Percentiles rank a stretch among this genome's conserved stretches.
phyloP scores from a whole-genome alignment of 2,329 filamentous ascomycete genomes.

The Thelonectria rubi region DNA sequence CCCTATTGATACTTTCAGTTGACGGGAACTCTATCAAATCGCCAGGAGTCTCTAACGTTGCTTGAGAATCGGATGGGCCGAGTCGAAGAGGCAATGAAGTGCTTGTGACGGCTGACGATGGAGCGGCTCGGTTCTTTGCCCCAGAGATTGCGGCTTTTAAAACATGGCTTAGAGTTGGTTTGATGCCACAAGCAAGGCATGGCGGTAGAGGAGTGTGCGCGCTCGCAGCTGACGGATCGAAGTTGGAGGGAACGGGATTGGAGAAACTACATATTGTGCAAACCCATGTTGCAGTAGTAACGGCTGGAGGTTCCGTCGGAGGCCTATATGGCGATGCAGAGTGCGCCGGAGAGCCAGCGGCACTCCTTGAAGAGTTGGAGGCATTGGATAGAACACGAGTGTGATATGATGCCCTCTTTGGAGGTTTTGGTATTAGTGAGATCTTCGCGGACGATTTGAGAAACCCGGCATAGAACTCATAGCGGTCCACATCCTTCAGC shows the following conservation, averaged over 20 bases:
- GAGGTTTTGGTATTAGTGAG: slow-evolving; percentile 83
- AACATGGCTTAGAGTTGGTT: slow-evolving; percentile 82
- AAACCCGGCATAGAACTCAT: slow-evolving; percentile 93
- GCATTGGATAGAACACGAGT: slow-evolving; percentile 60
- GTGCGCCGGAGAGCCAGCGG: slow-evolving; percentile 57
- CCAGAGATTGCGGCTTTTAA: slow-evolving; percentile 87
- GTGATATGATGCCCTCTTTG: slow-evolving; percentile 70
- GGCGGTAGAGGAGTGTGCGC: slow-evolving; percentile 83
- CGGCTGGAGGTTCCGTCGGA: slow-evolving; percentile 52
- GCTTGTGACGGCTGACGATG: slow-evolving; percentile 24
- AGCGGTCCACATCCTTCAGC: slow-evolving; percentile 88
- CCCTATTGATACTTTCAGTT: neutral
- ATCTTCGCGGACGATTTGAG: slow-evolving; percentile 95
- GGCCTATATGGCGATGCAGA: slow-evolving; percentile 54
- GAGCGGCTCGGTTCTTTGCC: slow-evolving; percentile 63
- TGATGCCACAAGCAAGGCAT: slow-evolving; percentile 93
- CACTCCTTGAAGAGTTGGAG: slow-evolving; percentile 56
- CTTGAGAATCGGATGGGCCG: slow-evolving; percentile 24
- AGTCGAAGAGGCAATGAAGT: slow-evolving; percentile 45
- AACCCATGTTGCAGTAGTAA: slow-evolving; percentile 83
- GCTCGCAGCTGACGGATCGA: slow-evolving; percentile 84
- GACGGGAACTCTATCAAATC: slow-evolving; percentile 10
- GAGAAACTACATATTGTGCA: slow-evolving; percentile 96
- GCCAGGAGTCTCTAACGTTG: slow-evolving; percentile 23
- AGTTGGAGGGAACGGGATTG: slow-evolving; percentile 91